Percentiles rank a stretch among this genome's conserved stretches.
Evolutionary conservation across 1,284 basidiomycete species (phyloP).

Genomic region (Xerocomus cyaneibrunnescens): DNA sequence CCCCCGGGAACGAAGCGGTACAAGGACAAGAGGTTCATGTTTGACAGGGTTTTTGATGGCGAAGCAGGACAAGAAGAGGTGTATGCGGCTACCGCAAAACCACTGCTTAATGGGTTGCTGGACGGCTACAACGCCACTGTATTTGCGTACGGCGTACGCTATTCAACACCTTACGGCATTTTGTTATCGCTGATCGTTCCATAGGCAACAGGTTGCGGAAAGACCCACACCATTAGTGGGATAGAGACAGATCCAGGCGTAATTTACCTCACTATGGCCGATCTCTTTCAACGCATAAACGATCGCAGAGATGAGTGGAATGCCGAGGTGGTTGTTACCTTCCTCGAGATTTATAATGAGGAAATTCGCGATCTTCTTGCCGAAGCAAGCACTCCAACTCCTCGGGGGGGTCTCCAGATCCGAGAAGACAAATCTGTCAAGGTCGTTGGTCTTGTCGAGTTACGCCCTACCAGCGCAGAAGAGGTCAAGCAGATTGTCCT

Average conservation of each 20-base stretch:
- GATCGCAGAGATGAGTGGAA: slow-evolving; percentile 80
- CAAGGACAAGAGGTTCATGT: slow-evolving; percentile 94
- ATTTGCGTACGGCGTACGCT: slow-evolving; percentile 93
- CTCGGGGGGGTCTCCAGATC: slow-evolving; percentile 84
- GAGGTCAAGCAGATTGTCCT: slow-evolving; percentile 93
- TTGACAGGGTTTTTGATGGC: slow-evolving; percentile 87
- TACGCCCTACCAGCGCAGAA: slow-evolving; percentile 76
- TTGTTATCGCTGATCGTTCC: slow-evolving; percentile 19
- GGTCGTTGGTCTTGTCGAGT: slow-evolving; percentile 81
- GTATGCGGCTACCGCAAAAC: slow-evolving; percentile 82
- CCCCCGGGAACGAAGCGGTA: slow-evolving; percentile 86
- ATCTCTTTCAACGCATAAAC: slow-evolving; percentile 88
- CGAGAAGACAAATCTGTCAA: slow-evolving; percentile 93
- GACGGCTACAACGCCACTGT: slow-evolving; percentile 97
- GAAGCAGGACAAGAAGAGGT: slow-evolving; percentile 82
- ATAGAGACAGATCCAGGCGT: slow-evolving; percentile 84
- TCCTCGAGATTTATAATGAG: slow-evolving; percentile 98
- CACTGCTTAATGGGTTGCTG: slow-evolving; percentile 78
- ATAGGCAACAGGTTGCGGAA: slow-evolving; percentile 96
- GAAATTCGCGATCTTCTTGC: slow-evolving; percentile 93
- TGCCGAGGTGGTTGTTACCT: slow-evolving; percentile 86
- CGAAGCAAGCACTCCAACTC: slow-evolving; percentile 62
- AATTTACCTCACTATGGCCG: slow-evolving; percentile 95
- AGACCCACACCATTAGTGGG: slow-evolving; percentile 97
- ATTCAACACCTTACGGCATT: slow-evolving; percentile 3